Base-by-base conservation (phyloP, 2,329 filamentous ascomycete genomes). In the Apiospora saccharicola region DNA sequence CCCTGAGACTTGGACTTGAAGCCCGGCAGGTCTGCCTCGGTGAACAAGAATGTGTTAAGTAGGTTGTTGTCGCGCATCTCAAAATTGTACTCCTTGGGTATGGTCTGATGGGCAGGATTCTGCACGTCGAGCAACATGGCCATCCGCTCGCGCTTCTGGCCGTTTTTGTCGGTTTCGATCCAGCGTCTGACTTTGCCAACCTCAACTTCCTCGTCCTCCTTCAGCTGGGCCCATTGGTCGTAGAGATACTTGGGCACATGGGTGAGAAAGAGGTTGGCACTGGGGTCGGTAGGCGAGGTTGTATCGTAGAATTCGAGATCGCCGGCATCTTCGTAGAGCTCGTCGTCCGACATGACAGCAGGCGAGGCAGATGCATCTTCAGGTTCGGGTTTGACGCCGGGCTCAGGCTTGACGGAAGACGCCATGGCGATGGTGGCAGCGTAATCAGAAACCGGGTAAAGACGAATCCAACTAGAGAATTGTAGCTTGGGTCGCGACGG, bases 21-120 rank as follows among this genome's bases (percentile, higher is more conserved):
- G 49, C 94, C 94, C 0, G 95, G 93, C 30, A 98, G 88, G 79
- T 98, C 94, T 81, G 97, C 95, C 83, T 99, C 96, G 53, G 93
- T 95, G 80, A 99, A 99, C 72, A 98, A 86, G 80, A 93, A 97
- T 26, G 95, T 96, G 82, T 98, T 98, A 78, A 90, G 90, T 46
- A 96, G 90, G n/a, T 89, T 81, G 71, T 82, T 79, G 69, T 87
- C 86, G 71, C 83, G 91, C 67, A 94, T 87, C 67, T 94, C 91
- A 72, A 98, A 85, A 76, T 94, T 90, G 83, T 98, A 99, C 79
- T 97, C 94, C 79, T 94, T 94, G 14, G 95, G 95, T n/a, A 98
- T 87, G 6, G 88, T 84, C 76, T 92, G 88, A 80, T 97, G 94
- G 74, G 90, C 87, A 10, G 89, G 85, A 69, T 92, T 86, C 70